phyloP scores from a whole-genome alignment of 768 basidiomycete genomes.

The Serendipita sp. region DNA sequence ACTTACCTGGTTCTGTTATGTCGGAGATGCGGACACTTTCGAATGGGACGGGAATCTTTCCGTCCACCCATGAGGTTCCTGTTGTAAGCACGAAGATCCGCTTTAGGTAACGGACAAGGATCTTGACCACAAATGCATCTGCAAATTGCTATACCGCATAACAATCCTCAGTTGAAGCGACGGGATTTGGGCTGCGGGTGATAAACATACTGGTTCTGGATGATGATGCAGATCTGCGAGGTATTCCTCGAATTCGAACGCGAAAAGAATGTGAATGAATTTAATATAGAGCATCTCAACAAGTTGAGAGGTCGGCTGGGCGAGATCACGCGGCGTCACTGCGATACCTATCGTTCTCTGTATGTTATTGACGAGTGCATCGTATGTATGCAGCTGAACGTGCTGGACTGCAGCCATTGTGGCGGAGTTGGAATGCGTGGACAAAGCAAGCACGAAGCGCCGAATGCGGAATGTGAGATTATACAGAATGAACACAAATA shows the following conservation, averaged over 20 bases:
- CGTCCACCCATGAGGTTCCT: neutral
- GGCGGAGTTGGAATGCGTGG: neutral
- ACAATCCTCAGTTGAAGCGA: neutral
- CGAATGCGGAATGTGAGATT: neutral
- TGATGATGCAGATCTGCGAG: neutral
- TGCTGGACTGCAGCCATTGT: neutral
- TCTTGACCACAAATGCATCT: neutral
- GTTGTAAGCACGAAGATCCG: neutral
- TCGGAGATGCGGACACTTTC: constrained; percentile 3
- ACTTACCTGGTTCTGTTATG: neutral
- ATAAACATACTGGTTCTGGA: neutral
- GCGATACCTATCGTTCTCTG: neutral
- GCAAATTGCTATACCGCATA: neutral
- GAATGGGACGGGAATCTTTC: neutral
- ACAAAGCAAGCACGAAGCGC: too few relatives aligned
- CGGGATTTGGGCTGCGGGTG: neutral
- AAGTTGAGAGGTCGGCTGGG: neutral
- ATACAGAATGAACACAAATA: neutral
- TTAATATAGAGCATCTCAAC: constrained; percentile 2
- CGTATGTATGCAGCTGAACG: neutral
- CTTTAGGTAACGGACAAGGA: neutral
- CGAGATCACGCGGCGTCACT: constrained; percentile 3
- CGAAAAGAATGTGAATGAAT: neutral
- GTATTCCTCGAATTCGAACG: neutral
- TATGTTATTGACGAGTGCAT: neutral